phyloP scores from a whole-genome alignment of 148 eudicot genomes.

The Camellia sinensis region DNA sequence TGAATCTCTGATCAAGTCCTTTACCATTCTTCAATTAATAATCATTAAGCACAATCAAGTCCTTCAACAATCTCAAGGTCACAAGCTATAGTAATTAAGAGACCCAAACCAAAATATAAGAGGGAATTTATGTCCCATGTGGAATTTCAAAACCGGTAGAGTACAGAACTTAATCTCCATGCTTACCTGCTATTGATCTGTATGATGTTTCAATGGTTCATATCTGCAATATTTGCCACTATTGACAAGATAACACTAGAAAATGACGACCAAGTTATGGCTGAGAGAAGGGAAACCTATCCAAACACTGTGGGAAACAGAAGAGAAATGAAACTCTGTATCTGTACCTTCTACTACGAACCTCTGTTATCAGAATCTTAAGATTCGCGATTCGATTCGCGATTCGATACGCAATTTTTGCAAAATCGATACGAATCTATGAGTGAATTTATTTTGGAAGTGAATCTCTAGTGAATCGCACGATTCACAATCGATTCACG shows the following conservation, averaged over 20 bases:
- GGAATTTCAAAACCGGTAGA: neutral
- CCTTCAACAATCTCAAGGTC: neutral
- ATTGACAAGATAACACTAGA: neutral
- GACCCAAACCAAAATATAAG: neutral
- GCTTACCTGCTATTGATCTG: neutral
- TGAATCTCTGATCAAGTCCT: neutral
- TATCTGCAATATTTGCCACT: neutral
- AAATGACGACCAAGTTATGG: neutral
- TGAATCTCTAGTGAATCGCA: too few species aligned
- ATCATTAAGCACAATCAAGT: neutral
- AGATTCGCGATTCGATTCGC: too few species aligned
- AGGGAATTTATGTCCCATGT: neutral
- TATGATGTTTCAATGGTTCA: neutral
- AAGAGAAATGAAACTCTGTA: neutral
- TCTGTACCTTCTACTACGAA: neutral
- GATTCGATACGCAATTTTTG: too few species aligned
- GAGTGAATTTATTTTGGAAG: too few species aligned
- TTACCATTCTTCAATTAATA: neutral
- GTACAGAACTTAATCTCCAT: neutral
- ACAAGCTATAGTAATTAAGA: neutral
- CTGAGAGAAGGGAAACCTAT: neutral
- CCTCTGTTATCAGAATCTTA: too few species aligned
- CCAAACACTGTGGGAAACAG: neutral
- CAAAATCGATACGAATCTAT: too few species aligned
- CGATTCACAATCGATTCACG: too few species aligned